Conservation (phyloP, 2,329 filamentous ascomycete genomes). For the Colletotrichum caudatum region DNA sequence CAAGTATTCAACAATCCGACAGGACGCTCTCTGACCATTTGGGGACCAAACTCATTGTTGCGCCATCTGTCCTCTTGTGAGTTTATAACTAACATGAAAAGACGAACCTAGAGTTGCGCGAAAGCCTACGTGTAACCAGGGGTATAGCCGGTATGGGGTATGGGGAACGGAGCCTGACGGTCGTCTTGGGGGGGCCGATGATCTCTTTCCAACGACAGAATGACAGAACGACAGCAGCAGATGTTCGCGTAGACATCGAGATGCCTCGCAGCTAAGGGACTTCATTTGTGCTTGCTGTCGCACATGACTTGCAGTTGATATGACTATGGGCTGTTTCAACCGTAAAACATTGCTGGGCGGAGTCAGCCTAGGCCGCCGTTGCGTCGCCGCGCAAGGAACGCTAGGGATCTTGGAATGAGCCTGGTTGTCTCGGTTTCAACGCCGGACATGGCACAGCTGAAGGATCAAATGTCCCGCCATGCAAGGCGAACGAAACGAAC, state of each 20-base stretch:
- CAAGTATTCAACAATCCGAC: not conserved
- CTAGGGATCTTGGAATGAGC: not conserved
- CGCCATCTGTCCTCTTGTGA: not conserved
- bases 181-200: not conserved
- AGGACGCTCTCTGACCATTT: conserved; percentile 25
- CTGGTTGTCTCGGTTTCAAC: not conserved
- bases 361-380: not conserved
- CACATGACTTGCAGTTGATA: not conserved
- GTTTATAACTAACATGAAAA: conserved; percentile 26
- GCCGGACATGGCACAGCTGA: not conserved
- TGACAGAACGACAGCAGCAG: not conserved
- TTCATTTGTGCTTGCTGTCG: no score
- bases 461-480: not conserved
- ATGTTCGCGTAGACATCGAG: not conserved
- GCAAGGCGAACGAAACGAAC: not conserved
- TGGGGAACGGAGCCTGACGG: not conserved
- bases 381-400: not conserved
- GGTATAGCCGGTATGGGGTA: not conserved
- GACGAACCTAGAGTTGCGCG: not conserved
- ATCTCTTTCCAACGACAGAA: not conserved
- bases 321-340: not conserved
- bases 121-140: conserved; percentile 1
- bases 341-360: not conserved
- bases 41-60: not conserved
- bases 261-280: not conserved